A percentile compares a stretch with the other conserved stretches of the same genome.
phyloP scores from a whole-genome alignment of 257 asterid genomes.

The Fraxinus pennsylvanica region DNA sequence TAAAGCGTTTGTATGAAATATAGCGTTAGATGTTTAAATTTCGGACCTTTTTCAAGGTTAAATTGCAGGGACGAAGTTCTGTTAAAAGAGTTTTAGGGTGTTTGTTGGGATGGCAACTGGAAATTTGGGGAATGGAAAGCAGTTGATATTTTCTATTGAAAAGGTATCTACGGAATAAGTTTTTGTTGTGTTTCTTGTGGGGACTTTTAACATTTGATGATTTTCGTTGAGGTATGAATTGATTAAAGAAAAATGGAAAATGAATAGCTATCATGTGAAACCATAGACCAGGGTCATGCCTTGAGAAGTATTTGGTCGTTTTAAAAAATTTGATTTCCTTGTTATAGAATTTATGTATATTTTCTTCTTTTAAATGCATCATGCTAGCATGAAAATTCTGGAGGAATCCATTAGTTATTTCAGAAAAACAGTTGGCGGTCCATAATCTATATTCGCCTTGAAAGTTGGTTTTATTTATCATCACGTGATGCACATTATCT shows the following conservation, averaged over 20 bases:
- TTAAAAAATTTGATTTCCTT: not conserved
- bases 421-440: not conserved
- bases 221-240: constrained; percentile 8
- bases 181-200: constrained; percentile 18
- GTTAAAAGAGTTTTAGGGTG: not conserved
- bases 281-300: not conserved
- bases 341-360: not conserved
- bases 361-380: not conserved
- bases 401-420: not conserved
- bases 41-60: not conserved
- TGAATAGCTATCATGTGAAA: not conserved
- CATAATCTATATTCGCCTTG: not conserved
- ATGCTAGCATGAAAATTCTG: not conserved
- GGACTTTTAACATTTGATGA: constrained; percentile 18
- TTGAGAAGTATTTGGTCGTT: not conserved
- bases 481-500: not conserved
- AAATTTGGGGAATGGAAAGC: not conserved
- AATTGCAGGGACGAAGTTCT: not conserved
- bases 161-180: constrained; percentile 3
- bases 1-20: constrained; percentile 12
- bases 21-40: not conserved
- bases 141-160: not conserved
- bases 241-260: constrained; percentile 4
- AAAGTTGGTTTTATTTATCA: not conserved
- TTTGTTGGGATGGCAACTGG: not conserved